Evolutionary conservation across 2,329 filamentous ascomycete genomes (phyloP), one percentile per base, ranked within the genome.

Genomic region (Chrysosphaeria jannelii): DNA sequence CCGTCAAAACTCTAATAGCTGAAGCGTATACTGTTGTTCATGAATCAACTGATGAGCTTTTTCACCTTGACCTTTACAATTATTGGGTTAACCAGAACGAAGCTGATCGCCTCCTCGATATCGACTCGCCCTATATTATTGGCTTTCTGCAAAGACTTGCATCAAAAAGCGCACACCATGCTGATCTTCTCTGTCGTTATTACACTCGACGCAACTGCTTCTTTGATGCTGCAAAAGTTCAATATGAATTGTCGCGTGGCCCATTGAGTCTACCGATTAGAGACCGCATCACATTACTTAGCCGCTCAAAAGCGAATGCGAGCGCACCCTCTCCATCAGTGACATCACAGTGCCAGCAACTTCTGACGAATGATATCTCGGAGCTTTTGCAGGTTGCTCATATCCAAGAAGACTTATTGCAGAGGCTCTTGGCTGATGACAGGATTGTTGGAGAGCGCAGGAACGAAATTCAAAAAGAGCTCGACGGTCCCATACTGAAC

Each of bases 51-150:
- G 85, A 97, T 33, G 75, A 91, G 37, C 72, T 91, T 4, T 97
- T 97, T 48, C 70, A 93, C 40, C 88, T 75, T 29, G 76, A 75
- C 35, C 54, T 97, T n/a, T 97, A 91, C 40, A 79, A 91, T 36
- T 97, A 85, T 81, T 97, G 97, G 43, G 65, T 93, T 33, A 47
- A 57, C 25, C 67, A 79, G 39, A 69, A 71, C 10, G 79, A 74
- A 64, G 70, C 63, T 7, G 76, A 91, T 31, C 68, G 78, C 9
- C 57, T 97, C 14, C 58, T 97, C 16, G 64, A 69, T 17, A 76
- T 85, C 24, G 61, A 79, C 27, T 89, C 79, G 5, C 61, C 68
- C 0, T 79, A 78, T 35, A 76, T 93, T 13, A 58, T 88, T 20
- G 71, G 66, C 3, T 97, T 90, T 40, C 58, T 97, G 3, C 55